Evolutionary conservation across 805 yeast species (phyloP).

Genomic region (Candida patagonica): DNA sequence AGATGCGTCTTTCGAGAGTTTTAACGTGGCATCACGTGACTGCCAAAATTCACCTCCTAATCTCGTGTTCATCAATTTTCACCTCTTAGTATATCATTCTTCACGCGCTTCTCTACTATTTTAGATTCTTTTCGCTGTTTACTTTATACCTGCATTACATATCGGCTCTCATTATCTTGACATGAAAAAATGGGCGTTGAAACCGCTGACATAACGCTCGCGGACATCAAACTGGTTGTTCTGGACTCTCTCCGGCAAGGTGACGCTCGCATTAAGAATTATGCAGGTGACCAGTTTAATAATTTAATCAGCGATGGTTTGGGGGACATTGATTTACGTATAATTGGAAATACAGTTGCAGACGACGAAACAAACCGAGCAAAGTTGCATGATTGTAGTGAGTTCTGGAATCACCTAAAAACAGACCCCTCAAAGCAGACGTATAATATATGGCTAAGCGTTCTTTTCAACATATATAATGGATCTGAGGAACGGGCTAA

Average conservation of each 20-base stretch:
- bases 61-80: too few species aligned
- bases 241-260: conserved; percentile 3
- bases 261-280: background rate
- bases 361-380: conserved; percentile 7
- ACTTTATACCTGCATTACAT: too few species aligned
- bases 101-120: too few species aligned
- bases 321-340: background rate
- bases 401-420: conserved; percentile 4
- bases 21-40: background rate
- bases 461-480: conserved; percentile 12
- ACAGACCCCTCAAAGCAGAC: background rate
- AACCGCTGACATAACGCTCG: too few species aligned
- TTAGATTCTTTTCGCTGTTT: too few species aligned
- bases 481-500: conserved; percentile 6
- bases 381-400: background rate
- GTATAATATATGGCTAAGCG: conserved; percentile 1
- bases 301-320: background rate
- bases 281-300: background rate
- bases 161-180: too few species aligned
- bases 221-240: background rate
- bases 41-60: background rate
- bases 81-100: too few species aligned
- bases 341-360: conserved; percentile 16
- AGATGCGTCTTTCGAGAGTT: background rate
- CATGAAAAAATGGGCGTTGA: too few species aligned